Evolutionary conservation across 148 eudicot genomes (phyloP).

Genomic region (Camellia lanceoleosa): DNA sequence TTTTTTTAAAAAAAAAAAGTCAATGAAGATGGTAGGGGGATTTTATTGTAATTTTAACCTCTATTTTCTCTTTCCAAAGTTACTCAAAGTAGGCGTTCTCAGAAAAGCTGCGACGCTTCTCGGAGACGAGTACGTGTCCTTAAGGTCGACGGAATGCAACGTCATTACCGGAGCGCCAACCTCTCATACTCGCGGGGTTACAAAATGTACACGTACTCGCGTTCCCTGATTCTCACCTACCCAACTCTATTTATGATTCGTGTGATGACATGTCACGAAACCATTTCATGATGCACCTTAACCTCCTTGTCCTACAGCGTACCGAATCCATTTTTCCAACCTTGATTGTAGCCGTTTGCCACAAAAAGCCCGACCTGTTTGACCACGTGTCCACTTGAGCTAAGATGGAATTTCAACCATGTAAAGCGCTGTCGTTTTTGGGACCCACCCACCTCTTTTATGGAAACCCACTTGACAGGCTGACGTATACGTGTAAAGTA

Average conservation of each 20-base stretch:
- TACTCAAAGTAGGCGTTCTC: not conserved
- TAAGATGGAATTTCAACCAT: slow-evolving; percentile 10
- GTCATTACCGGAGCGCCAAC: not conserved
- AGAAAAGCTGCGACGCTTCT: not conserved
- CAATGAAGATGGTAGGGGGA: not conserved
- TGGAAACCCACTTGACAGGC: not conserved
- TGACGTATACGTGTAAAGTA: not conserved
- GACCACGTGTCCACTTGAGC: slow-evolving; percentile 7
- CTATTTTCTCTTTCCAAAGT: not conserved
- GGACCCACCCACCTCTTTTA: slow-evolving; percentile 1
- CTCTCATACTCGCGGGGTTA: not conserved
- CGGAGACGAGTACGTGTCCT: not conserved
- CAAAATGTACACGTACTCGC: not conserved
- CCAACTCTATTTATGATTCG: not conserved
- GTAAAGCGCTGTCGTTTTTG: not conserved
- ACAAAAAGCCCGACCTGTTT: not conserved
- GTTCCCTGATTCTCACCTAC: not conserved
- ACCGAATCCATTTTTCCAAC: not conserved
- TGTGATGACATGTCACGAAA: not conserved
- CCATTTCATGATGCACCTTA: not conserved
- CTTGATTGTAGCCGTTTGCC: not conserved
- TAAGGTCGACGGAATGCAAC: not conserved
- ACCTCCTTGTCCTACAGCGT: not conserved
- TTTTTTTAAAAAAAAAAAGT: too few relatives aligned
- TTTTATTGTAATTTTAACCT: not conserved